These are phyloP conservation scores for Hymenoscyphus fructigenus DNA, from an alignment of 2,329 filamentous ascomycete genomes.

Conservation along the genomic window DNA sequence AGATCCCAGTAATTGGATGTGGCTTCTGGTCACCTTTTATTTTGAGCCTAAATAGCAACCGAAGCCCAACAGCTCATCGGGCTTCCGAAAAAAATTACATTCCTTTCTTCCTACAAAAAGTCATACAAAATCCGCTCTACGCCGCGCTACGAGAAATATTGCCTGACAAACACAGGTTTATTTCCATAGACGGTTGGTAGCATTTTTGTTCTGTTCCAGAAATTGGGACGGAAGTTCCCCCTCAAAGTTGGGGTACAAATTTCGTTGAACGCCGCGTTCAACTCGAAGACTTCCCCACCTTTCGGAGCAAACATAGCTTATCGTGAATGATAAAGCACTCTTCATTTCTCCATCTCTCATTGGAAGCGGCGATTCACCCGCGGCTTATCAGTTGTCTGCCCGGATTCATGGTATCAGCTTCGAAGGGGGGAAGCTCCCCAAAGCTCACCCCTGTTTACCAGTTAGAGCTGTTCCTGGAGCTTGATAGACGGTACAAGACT, in stretches of 20 bases:
- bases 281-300: neutral
- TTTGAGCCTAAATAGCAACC: too few relatives aligned
- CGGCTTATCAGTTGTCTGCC: slow-evolving; percentile 17
- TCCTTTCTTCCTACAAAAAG: too few relatives aligned
- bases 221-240: neutral
- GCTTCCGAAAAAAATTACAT: too few relatives aligned
- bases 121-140: too few relatives aligned
- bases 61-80: too few relatives aligned
- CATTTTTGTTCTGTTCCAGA: too few relatives aligned
- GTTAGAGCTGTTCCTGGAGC: slow-evolving; percentile 9
- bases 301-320: slow-evolving; percentile 20
- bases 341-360: slow-evolving; percentile 10
- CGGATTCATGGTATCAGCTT: slow-evolving; percentile 4
- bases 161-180: too few relatives aligned
- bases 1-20: too few relatives aligned
- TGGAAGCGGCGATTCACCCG: slow-evolving; percentile 15
- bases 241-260: neutral
- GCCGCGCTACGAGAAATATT: too few relatives aligned
- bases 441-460: neutral
- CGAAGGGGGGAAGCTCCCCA: slow-evolving; percentile 15
- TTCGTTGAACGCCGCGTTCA: neutral
- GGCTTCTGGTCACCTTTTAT: too few relatives aligned
- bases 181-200: too few relatives aligned
- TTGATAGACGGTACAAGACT: slow-evolving; percentile 3
- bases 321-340: slow-evolving; percentile 15